Base-by-base conservation (phyloP, 495 filamentous ascomycete genomes). In the Immersiella caudata region DNA sequence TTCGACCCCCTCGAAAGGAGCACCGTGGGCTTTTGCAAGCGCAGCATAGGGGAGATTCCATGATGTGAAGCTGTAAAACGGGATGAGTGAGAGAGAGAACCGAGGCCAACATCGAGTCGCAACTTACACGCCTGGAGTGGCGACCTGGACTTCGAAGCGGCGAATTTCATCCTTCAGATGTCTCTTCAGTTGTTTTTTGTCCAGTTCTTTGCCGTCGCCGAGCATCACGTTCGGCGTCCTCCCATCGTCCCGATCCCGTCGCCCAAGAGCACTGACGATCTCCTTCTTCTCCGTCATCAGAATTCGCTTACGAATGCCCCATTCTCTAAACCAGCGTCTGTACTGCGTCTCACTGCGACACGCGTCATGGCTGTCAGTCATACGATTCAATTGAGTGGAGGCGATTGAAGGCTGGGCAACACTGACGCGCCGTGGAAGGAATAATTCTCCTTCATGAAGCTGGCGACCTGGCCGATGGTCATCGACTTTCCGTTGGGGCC, bases 321-420 rank as follows among this genome's bases (percentile, higher is more conserved):
- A 82, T 68, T 81, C 78, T 61, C 69, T 76, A 71, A 83, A 76
- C n/a, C 75, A 73, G 60, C 78, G 72, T 66, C 78, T 79, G 59
- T 82, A 83, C 49, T 83, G 77, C 57, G 60, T 65, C 60, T 73
- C 72, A 62, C 80, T 82, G 49, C 9, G 8, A 40, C 25, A 24
- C 5, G 29, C 24, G 26, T 65, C 14, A n/a, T 21, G 26, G 21
- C 25, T 67, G 33, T 29, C 68, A 26, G 60, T 60, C 63, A 71
- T 20, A 69, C 40, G 40, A 49, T 49, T 18, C 40, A 49, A 49
- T 49, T 14, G 25, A 55, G 40, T 18, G 20, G 36, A 54, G 40
- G 49, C 9, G 25, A 64, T 18, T 22, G 21, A 49, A 49, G 40
- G 9, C 40, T 49, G 40, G 40, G 40, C 40, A 18, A 62, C 49